Evolutionary conservation across 2,329 filamentous ascomycete species (phyloP).

Genomic region (Sarocladium oryzae): DNA sequence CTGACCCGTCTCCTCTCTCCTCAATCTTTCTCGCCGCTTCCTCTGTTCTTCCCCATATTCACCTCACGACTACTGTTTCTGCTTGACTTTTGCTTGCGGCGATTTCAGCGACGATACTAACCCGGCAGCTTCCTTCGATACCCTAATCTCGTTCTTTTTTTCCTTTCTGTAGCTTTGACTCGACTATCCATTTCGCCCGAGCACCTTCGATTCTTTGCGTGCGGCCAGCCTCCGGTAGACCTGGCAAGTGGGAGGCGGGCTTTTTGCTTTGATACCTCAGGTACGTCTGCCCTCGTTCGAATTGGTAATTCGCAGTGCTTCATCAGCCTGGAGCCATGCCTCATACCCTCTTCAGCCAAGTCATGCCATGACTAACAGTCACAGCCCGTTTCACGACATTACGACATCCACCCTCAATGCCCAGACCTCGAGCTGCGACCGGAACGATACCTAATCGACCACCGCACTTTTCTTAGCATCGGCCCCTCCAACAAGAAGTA

Average conservation of each 20-base stretch:
- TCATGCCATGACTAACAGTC: not conserved
- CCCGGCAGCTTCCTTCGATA: constrained; percentile 5
- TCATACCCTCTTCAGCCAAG: not conserved
- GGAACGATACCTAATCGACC: not conserved
- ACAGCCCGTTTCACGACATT: constrained; percentile 6
- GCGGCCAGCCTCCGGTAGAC: not conserved
- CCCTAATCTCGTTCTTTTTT: not conserved
- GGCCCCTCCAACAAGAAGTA: not conserved
- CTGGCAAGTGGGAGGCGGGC: not conserved
- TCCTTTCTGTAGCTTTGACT: not conserved
- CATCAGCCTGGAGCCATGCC: not conserved
- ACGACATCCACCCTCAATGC: constrained; percentile 2
- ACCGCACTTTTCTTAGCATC: not conserved
- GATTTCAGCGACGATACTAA: constrained; percentile 1
- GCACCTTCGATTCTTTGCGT: too few species aligned
- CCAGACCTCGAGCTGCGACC: not conserved
- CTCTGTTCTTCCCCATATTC: constrained; percentile 2
- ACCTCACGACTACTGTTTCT: not conserved
- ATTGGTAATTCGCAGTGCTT: not conserved
- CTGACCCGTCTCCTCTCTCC: not conserved
- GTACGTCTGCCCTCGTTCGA: not conserved
- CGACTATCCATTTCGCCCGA: not conserved
- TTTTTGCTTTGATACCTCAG: not conserved
- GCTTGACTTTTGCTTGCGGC: not conserved
- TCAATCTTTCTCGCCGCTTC: not conserved